phyloP scores from a whole-genome alignment of 1,284 basidiomycete genomes.

The Mycena sp. region DNA sequence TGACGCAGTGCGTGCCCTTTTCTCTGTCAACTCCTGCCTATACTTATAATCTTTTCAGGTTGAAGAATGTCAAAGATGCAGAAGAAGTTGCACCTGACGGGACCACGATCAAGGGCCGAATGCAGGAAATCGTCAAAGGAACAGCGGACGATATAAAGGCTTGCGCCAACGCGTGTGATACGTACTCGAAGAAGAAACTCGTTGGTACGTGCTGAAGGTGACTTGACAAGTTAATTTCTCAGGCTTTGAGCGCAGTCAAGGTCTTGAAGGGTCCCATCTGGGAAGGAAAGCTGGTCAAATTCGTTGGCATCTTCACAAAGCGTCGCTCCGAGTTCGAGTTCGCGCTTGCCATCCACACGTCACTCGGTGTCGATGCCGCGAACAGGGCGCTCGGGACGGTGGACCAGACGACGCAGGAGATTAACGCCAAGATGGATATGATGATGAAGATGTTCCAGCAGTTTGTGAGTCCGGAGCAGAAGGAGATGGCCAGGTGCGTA shows the following conservation, averaged over 20 bases:
- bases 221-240: not conserved
- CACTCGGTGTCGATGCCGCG: conserved; percentile 20
- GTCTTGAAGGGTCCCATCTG: conserved; percentile 26
- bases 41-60: not conserved
- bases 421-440: conserved; percentile 28
- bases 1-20: conserved; percentile 31
- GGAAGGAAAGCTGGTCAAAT: conserved; percentile 21
- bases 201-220: not conserved
- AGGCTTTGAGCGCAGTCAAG: conserved; percentile 2
- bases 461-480: conserved; percentile 23
- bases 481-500: conserved; percentile 20
- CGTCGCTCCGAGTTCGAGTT: conserved; percentile 26
- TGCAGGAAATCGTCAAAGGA: conserved; percentile 19
- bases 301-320: conserved; percentile 22
- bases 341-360: conserved; percentile 23
- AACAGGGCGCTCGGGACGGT: conserved; percentile 7
- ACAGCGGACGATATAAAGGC: conserved; percentile 25
- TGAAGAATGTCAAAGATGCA: conserved; percentile 22
- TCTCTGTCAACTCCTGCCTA: not conserved
- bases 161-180: conserved; percentile 26
- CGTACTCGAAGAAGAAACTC: conserved; percentile 23
- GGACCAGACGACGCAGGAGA: conserved; percentile 19
- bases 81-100: conserved; percentile 21
- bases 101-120: conserved; percentile 22
- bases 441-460: conserved; percentile 27